phyloP scores from a whole-genome alignment of 345 rosid species.

The Geranium rotundifolium region DNA sequence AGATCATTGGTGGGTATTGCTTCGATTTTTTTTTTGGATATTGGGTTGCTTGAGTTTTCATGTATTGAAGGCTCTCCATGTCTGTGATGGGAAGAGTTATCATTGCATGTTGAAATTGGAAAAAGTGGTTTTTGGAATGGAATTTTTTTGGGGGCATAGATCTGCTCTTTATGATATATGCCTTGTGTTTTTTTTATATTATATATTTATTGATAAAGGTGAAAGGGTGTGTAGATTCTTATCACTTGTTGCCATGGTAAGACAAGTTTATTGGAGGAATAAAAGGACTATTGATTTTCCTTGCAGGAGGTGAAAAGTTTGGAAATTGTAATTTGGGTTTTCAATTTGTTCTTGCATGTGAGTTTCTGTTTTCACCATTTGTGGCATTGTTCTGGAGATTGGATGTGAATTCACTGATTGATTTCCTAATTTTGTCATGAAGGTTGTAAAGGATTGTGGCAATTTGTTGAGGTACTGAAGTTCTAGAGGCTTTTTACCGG shows the following conservation, averaged over 20 bases:
- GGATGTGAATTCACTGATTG: not conserved
- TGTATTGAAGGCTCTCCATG: not conserved
- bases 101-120: not conserved
- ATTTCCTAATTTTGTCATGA: not conserved
- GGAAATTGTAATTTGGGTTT: not conserved
- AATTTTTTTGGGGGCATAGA: not conserved
- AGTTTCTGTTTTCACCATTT: not conserved
- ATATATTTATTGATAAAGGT: not conserved
- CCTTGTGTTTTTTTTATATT: not conserved
- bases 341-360: not conserved
- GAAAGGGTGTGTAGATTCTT: not conserved
- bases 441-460: conserved; percentile 4
- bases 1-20: not conserved
- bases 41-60: not conserved
- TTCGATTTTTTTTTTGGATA: too few relatives aligned
- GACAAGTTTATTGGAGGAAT: not conserved
- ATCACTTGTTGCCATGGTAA: not conserved
- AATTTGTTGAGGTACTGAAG: not conserved
- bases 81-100: not conserved
- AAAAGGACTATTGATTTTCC: too few relatives aligned
- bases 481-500: not conserved
- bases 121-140: not conserved
- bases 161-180: not conserved
- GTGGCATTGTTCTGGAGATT: not conserved
- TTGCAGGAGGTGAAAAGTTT: not conserved